Conservation (phyloP, 805 yeast genomes). For the Zygoascus tannicola region DNA sequence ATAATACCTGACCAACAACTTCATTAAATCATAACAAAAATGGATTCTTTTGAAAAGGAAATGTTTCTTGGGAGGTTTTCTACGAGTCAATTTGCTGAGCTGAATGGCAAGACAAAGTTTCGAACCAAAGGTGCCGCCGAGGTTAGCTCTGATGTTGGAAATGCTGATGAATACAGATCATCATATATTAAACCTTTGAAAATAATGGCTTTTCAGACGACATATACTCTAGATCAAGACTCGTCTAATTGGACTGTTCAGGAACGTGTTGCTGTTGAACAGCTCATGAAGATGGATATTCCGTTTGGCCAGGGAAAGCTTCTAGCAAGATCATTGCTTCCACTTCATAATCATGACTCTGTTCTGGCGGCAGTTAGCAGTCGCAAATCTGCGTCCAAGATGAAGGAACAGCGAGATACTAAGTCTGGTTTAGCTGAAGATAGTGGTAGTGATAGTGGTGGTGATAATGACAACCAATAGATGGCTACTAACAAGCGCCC, state of each 20-base stretch:
- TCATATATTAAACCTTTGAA: background rate
- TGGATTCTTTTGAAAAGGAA: background rate
- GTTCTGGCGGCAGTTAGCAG: slow-evolving; percentile 4
- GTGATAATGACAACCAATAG: too few relatives aligned
- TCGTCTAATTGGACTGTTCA: slow-evolving; percentile 2
- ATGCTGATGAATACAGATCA: background rate
- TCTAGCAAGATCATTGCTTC: slow-evolving; percentile 3
- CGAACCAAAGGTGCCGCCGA: background rate
- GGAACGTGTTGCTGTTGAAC: slow-evolving; percentile 5
- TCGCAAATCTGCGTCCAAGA: background rate
- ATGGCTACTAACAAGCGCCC: too few relatives aligned
- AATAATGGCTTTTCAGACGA: background rate
- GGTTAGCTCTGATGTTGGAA: background rate
- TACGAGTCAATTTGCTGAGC: slow-evolving; percentile 4
- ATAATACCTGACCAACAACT: too few relatives aligned
- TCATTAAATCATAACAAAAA: background rate
- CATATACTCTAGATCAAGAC: background rate
- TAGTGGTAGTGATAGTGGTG: too few relatives aligned
- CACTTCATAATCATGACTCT: slow-evolving; percentile 5
- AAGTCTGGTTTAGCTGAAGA: too few relatives aligned
- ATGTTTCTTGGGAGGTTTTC: slow-evolving; percentile 4
- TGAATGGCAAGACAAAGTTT: slow-evolving; percentile 1
- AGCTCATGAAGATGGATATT: background rate
- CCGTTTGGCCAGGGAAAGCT: background rate
- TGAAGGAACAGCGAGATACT: too few relatives aligned